These are phyloP conservation scores for Serendipita indica DNA, from an alignment of 768 basidiomycete genomes.

Conservation along the genomic window DNA sequence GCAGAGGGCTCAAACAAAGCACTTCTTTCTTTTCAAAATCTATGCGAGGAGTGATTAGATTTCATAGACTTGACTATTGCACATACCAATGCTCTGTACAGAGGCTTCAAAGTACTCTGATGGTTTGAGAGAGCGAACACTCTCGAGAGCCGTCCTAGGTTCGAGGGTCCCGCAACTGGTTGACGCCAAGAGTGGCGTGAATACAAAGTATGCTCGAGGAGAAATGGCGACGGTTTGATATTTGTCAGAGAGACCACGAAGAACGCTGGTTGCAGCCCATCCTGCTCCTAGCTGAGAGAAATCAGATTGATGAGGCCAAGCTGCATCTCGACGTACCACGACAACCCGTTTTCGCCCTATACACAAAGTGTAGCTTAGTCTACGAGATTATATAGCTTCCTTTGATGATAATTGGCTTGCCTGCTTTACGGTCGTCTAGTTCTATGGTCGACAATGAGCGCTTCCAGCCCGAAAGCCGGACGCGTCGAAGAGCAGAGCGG, in stretches of 20 bases:
- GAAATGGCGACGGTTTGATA: slow-evolving; percentile 31
- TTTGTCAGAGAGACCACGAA: not conserved
- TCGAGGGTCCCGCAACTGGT: slow-evolving; percentile 75
- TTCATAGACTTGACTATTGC: not conserved
- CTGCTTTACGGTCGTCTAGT: slow-evolving; percentile 7
- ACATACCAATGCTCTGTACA: slow-evolving; percentile 17
- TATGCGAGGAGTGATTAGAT: slow-evolving; percentile 24
- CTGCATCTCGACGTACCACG: not conserved
- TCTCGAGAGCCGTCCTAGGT: slow-evolving; percentile 65
- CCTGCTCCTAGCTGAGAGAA: not conserved
- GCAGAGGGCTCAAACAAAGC: slow-evolving; percentile 36
- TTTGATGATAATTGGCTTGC: not conserved
- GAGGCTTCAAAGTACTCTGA: slow-evolving; percentile 46
- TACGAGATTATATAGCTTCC: not conserved
- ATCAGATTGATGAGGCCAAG: not conserved
- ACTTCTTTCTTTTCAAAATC: slow-evolving; percentile 12
- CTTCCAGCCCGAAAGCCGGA: too few species aligned
- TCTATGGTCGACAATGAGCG: not conserved
- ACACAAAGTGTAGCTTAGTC: not conserved
- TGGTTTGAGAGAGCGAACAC: slow-evolving; percentile 36
- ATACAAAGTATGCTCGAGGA: slow-evolving; percentile 54
- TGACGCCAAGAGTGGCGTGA: slow-evolving; percentile 40
- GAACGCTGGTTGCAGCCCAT: not conserved
- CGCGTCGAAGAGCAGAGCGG: too few species aligned
- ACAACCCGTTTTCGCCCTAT: not conserved